Conservation (phyloP, 1,139 yeast species). For the Blastobotrys petasosporus region DNA sequence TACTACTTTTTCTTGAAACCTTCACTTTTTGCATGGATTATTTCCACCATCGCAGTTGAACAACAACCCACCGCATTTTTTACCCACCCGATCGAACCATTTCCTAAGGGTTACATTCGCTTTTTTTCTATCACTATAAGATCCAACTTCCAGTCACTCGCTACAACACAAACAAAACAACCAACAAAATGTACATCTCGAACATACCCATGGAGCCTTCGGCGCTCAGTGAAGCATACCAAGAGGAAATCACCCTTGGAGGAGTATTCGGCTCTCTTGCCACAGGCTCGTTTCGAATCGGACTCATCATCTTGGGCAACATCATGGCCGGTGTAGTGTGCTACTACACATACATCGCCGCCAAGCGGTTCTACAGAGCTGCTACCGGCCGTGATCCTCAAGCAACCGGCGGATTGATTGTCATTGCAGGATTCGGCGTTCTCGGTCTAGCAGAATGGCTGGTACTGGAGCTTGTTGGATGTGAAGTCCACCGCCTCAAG, state of each 20-base stretch:
- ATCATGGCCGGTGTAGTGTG: constrained; percentile 1
- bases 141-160: constrained; percentile 6
- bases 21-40: background rate
- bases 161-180: background rate
- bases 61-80: no score
- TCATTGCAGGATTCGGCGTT: constrained; percentile 3
- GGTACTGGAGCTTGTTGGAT: constrained; percentile 4
- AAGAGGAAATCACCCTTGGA: constrained; percentile 5
- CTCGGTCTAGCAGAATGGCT: constrained; percentile 6
- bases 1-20: no score
- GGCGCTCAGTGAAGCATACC: constrained; percentile 4
- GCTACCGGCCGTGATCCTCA: constrained; percentile 9
- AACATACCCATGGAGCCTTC: constrained; percentile 10
- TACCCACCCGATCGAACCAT: no score
- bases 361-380: constrained; percentile 8
- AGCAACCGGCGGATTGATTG: constrained; percentile 9
- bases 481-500: constrained; percentile 6
- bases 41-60: background rate
- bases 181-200: constrained; percentile 10
- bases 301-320: constrained; percentile 8
- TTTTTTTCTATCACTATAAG: no score
- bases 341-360: constrained; percentile 2
- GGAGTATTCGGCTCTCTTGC: constrained; percentile 9
- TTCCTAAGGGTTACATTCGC: no score
- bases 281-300: constrained; percentile 1